Base-by-base conservation (phyloP, 352 stramenopile genomes). In the Phytophthora palmivora region DNA sequence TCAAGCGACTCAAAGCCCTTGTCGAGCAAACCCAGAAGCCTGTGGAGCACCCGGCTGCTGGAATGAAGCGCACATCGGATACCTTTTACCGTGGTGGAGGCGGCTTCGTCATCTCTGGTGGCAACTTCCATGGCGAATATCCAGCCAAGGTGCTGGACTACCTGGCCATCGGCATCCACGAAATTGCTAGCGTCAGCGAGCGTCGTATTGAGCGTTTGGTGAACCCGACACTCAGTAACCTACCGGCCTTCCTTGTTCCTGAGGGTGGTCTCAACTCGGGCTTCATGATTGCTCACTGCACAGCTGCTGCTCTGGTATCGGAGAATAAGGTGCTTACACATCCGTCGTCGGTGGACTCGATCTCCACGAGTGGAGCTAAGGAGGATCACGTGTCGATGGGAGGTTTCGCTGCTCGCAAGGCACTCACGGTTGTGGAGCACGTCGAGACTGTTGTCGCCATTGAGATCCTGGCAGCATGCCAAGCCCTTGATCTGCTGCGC, bases 281-380 rank as follows among this genome's bases (percentile, higher is more conserved):
- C 21, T 97, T 97, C 70, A 97, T 97, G 89, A 97, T 97, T 66
- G 87, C 89, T 1, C 87, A 97, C 63, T 96, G 89, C 72, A 95
- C 84, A 4, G 87, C 87, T 3, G 87, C 87, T 0, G 87, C 89
- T 33, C 72, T 97, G 36, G 89, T 97, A 18, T 94, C 79, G 19
- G 89, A 97, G 67, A 97, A 97, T 78, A 96, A 96, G 59, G 87
- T 96, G 42, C 84, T 97, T 6, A 88, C 81, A 16, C 88, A 97
- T 66, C 89, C 89, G 33, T 86, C 84, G 46, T 94, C 82, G 1
- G 87, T 96, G 34, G 88, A 97, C 70, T 96, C 87, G 30, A 94
- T 97, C 64, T 96, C 88, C 37, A 97, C 89, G 16, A 93, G 78
- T 21, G 86, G 83, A 4, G 82, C 82, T 51, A 95, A 96, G 82